phyloP scores from a whole-genome alignment of 2,329 filamentous ascomycete genomes.

The Ophiosphaerella narmari region DNA sequence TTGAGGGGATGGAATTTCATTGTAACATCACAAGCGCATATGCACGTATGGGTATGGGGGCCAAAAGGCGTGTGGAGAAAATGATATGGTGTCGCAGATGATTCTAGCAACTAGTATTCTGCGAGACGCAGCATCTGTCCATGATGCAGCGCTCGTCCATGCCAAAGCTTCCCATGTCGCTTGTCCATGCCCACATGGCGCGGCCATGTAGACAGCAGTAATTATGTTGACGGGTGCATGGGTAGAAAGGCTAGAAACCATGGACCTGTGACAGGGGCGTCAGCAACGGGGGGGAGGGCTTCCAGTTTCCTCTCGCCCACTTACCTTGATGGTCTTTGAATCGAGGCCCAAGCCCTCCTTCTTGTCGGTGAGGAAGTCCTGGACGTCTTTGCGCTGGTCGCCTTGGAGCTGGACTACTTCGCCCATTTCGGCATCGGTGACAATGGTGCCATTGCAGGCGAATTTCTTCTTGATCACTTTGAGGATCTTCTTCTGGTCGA shows the following conservation, averaged over 20 bases:
- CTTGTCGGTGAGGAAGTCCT: constrained; percentile 96
- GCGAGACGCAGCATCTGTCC: neutral
- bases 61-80: neutral
- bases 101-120: neutral
- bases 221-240: too few species aligned
- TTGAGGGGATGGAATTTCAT: neutral
- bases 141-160: neutral
- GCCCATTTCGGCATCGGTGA: constrained; percentile 93
- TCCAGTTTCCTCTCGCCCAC: too few species aligned
- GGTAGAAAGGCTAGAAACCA: constrained; percentile 35
- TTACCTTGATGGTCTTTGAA: constrained; percentile 93
- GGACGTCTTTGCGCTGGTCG: constrained; percentile 97
- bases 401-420: constrained; percentile 99
- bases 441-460: constrained; percentile 99
- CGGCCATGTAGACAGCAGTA: too few species aligned
- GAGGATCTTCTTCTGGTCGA: constrained; percentile 99
- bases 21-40: constrained; percentile 7
- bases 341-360: constrained; percentile 92
- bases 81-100: neutral
- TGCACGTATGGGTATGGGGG: constrained; percentile 1
- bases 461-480: constrained; percentile 99
- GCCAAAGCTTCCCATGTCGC: neutral
- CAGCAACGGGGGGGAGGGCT: too few species aligned
- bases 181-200: neutral
- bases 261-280: constrained; percentile 29